phyloP scores from a whole-genome alignment of 345 rosid genomes.

The Aegle marmelos region DNA sequence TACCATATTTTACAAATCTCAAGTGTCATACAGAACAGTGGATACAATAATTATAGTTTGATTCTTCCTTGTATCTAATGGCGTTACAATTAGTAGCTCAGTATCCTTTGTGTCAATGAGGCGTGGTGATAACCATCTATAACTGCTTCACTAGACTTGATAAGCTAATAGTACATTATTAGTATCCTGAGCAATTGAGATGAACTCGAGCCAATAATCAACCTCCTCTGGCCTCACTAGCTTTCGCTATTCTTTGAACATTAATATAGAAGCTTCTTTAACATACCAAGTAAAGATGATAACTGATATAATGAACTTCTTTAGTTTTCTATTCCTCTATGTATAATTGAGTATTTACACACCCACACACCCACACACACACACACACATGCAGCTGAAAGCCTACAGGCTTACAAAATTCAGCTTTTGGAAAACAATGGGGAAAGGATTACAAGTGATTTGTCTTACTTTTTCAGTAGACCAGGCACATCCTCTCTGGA shows the following conservation, averaged over 20 bases:
- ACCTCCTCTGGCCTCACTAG: not conserved
- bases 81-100: not conserved
- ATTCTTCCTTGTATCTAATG: not conserved
- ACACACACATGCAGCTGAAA: not conserved
- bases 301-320: not conserved
- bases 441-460: not conserved
- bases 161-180: not conserved
- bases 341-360: not conserved
- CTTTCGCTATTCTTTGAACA: not conserved
- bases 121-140: not conserved
- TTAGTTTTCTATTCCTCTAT: not conserved
- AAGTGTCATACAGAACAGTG: not conserved
- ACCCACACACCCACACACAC: not conserved
- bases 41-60: not conserved
- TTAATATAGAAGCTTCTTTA: not conserved
- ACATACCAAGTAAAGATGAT: not conserved
- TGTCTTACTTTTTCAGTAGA: constrained; percentile 27
- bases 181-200: not conserved
- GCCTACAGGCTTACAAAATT: not conserved
- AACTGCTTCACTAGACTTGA: not conserved
- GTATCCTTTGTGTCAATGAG: not conserved
- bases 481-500: constrained; percentile 31
- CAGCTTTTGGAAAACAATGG: not conserved
- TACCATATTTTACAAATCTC: not conserved
- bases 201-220: not conserved